Evolutionary conservation across 2,329 filamentous ascomycete genomes (phyloP), one percentile per base, ranked within the genome.

Genomic region (Fusarium graminum): DNA sequence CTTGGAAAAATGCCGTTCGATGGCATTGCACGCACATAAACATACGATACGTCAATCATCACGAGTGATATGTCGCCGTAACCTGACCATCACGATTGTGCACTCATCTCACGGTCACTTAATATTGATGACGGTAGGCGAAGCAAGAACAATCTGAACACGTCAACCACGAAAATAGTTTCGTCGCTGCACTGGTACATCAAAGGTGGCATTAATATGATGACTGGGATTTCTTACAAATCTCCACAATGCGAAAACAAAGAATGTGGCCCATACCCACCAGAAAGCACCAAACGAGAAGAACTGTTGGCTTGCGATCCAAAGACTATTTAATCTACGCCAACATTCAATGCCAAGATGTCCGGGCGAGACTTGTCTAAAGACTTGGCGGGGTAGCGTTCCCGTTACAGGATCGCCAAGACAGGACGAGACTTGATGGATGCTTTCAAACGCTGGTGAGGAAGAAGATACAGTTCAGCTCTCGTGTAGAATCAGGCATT

Each of bases 371-470:
- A 17, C 14, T 36, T 2, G 34, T 7, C 12, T 9, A 58, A 22
- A 34, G 19, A 32, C 59, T 56, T 49, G 59, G 59, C 56, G 34
- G 49, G 40, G 47, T 25, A 17, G 10, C 11, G 32, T 53, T 52
- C 14, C 41, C 34, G 59, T 63, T 50, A 45, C 51, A 63, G 51
- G 56, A 61, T 26, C 19, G 41, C 26, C 51, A 22, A 36, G 34
- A 36, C 34, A 22, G 39, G 41, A 53, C 63, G 59, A 63, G 46
- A 63, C 59, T 32, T 63, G 59, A 63, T 50, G 57, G 50, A 19
- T 63, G 32, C 50, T 54, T 44, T 51, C 13, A 62, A 63, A 63
- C 50, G 12, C 25, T 63, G 43, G 59, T 63, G 57, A 63, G 63
- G 40, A 55, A 19, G 32, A 22, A 26, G 10, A 16, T 38, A 16